These are phyloP conservation scores for Sarcodon sp. DNA, from an alignment of 768 basidiomycete species.

Conservation along the genomic window DNA sequence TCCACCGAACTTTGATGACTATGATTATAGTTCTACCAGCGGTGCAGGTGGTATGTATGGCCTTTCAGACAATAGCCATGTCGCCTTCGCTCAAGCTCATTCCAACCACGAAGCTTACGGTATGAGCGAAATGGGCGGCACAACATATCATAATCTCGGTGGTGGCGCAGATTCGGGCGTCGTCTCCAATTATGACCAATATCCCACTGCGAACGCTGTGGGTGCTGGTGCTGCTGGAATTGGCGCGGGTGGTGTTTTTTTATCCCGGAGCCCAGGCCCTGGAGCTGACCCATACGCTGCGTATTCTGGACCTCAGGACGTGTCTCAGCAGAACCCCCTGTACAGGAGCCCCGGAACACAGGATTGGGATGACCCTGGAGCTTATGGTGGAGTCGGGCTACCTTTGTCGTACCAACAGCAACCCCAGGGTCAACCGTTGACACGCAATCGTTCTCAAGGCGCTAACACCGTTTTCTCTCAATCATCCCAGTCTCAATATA, in stretches of 20 bases:
- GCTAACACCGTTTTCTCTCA: neutral
- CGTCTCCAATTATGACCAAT: conserved; percentile 17
- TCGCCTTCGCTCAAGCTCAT: conserved; percentile 35
- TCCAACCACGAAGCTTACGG: conserved; percentile 17
- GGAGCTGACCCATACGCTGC: conserved; percentile 24
- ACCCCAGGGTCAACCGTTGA: neutral
- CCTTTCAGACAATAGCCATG: conserved; percentile 41
- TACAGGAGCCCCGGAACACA: conserved; percentile 11
- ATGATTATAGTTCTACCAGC: conserved; percentile 21
- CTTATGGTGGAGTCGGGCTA: neutral
- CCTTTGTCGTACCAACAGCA: no score
- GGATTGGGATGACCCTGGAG: conserved; percentile 4
- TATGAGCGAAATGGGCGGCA: conserved; percentile 1
- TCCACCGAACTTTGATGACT: conserved; percentile 35
- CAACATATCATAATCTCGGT: neutral
- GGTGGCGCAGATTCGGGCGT: conserved; percentile 7
- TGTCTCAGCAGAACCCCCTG: conserved; percentile 8
- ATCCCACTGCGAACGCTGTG: conserved; percentile 15
- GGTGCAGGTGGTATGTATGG: conserved; percentile 11
- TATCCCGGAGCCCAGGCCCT: conserved; percentile 17
- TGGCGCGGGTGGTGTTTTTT: conserved; percentile 19
- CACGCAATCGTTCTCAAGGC: neutral
- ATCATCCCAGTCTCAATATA: neutral
- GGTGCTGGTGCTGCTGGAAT: conserved; percentile 24
- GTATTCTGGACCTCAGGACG: conserved; percentile 19